Evolutionary conservation across 345 rosid species (phyloP), one percentile per base, ranked within the genome.

Genomic region (Gossypium australe): DNA sequence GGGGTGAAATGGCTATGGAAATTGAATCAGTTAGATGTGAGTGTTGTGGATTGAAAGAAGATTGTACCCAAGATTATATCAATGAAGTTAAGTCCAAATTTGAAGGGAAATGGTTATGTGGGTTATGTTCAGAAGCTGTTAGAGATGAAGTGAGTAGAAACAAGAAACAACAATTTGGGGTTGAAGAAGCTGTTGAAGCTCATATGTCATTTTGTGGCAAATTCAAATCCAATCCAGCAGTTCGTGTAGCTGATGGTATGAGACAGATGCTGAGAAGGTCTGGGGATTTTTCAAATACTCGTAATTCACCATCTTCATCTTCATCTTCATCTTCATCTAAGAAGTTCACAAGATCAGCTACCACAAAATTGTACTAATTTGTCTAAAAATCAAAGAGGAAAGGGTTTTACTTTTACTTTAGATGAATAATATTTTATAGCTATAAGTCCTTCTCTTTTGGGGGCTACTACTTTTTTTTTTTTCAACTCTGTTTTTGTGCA

Each of bases 151-250:
- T 79, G 8, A 78, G 69, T 74, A 85, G 92, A 71, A 85, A 88
- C 57, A 79, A 80, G 65, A 88, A 80, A 63, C 87, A 77, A 77
- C 78, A 72, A 41, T 81, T 34, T 38, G 84, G 78, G 4, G 80
- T 93, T 75, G 98, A 92, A 55, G 99, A 95, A 74, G 99, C 99
- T 38, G 82, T 95, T 51, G 86, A 85, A 52, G 97, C 97, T 52
- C 98, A 93, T 86, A 79, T 95, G 91, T 90, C 93, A 20, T 95
- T 95, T 81, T 93, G 98, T 78, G 92, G 97, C 3, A 93, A 91
- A 75, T 90, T 86, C 85, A 93, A 87, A 74, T 81, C 92, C 0
- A 87, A 93, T 76, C 99, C 99, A 2, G 99, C 99, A 0, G 90
- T 89, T 70, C 81, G 84, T 18, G 99, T 95, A 0, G 98, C 99